Evolutionary conservation across 1,139 yeast species (phyloP).

Genomic region (Hyphopichia fennica): DNA sequence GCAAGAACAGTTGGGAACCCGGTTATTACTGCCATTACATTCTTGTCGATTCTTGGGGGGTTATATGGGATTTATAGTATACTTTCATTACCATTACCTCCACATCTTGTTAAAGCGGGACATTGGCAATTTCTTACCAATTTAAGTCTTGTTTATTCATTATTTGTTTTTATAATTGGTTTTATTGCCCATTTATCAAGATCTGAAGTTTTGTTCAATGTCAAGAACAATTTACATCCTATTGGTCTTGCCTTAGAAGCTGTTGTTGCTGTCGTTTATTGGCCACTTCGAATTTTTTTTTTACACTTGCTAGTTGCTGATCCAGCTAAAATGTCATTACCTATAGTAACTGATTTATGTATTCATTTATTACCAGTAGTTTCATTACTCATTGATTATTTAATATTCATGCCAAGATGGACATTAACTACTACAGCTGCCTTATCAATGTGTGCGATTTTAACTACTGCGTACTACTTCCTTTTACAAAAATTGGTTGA

Average conservation of each 20-base stretch:
- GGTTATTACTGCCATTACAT: constrained; percentile 16
- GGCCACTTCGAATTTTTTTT: constrained; percentile 62
- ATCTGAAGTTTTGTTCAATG: constrained; percentile 19
- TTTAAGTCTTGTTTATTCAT: constrained; percentile 43
- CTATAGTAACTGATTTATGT: constrained; percentile 52
- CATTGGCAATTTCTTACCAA: constrained; percentile 71
- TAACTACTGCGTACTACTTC: constrained; percentile 54
- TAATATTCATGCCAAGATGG: constrained; percentile 54
- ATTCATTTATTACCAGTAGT: constrained; percentile 62
- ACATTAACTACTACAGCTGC: constrained; percentile 38
- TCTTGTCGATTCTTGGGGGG: constrained; percentile 30
- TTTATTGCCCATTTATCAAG: constrained; percentile 35
- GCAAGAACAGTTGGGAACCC: constrained; percentile 2
- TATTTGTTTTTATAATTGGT: constrained; percentile 44
- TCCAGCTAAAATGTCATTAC: constrained; percentile 32
- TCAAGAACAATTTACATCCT: constrained; percentile 47
- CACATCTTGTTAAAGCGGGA: constrained; percentile 52
- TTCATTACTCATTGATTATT: constrained; percentile 52
- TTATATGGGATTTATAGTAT: constrained; percentile 25
- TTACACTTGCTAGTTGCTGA: constrained; percentile 39
- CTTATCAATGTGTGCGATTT: constrained; percentile 31
- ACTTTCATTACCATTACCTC: constrained; percentile 40
- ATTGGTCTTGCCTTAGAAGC: constrained; percentile 57
- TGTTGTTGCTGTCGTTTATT: constrained; percentile 60
- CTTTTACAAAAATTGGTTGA: constrained; percentile 50